Base-by-base conservation (phyloP, 202 grass and related monocot species). In the Brachypodium distachyon region DNA sequence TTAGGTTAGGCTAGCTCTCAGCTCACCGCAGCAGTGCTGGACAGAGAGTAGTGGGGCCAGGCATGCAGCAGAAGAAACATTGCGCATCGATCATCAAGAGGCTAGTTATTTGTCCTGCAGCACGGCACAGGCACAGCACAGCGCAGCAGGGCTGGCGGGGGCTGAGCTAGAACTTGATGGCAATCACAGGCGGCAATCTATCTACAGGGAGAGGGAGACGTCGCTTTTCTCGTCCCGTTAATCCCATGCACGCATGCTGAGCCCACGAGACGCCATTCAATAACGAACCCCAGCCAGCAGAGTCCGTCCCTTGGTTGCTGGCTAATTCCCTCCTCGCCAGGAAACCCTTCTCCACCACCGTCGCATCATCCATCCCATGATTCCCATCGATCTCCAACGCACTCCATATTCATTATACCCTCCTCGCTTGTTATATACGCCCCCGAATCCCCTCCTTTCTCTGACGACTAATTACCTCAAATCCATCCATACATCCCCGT, bases 141-240 rank as follows among this genome's bases (percentile, higher is more conserved):
- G n/a, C n/a, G n/a, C n/a, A 22, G 10, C 68, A 23, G 12, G 11
- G n/a, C 50, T 56, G 14, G 32, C 17, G 28, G 23, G 41, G 54
- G 38, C 19, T 22, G 25, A 14, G 26, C 38, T 55, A 69, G 44
- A 73, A 67, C 77, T 95, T 98, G 92, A 98, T 98, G 84, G 61
- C 87, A 83, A 90, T 98, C 96, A 92, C 91, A 98, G 84, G 96
- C 89, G 74, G 38, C 91, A 87, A 92, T 90, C 80, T 25, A 92
- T 90, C 80, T 25, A 31, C 69, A 18, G 33, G 0, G 70, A 64
- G 61, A 50, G 67, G 48, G 76, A 81, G 70, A 86, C 68, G 86
- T 87, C 85, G 86, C 85, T 86, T 89, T 96, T 77, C 70, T 81
- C 71, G 79, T 92, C 93, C 85, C 87, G 82, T 87, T 83, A 90